A percentile compares a stretch with the other conserved stretches of the same genome.
These are phyloP conservation scores for Tetracentron sinense DNA, from an alignment of 164 flowering plant genomes.

Conservation along the genomic window DNA sequence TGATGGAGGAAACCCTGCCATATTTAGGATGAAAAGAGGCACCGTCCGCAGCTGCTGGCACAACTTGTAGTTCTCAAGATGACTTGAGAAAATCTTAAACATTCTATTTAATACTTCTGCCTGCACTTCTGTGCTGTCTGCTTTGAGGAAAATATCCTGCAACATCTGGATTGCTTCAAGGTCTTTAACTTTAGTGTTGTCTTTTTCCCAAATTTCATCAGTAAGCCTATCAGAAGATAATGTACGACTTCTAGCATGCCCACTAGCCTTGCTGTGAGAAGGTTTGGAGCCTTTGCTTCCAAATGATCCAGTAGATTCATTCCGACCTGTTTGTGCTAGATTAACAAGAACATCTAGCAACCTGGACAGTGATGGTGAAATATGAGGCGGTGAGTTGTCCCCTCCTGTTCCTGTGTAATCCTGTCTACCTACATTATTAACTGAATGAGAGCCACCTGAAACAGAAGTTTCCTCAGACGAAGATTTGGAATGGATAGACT, in stretches of 20 bases:
- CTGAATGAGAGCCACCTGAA: slow-evolving; percentile 33
- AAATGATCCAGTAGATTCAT: slow-evolving; percentile 35
- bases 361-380: slow-evolving; percentile 79
- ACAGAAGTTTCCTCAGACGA: slow-evolving; percentile 25
- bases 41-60: slow-evolving; percentile 91
- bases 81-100: slow-evolving; percentile 94
- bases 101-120: slow-evolving; percentile 92
- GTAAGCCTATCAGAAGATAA: slow-evolving; percentile 54
- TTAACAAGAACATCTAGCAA: slow-evolving; percentile 93
- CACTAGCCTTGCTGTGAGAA: slow-evolving; percentile 42
- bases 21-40: slow-evolving; percentile 91
- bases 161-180: slow-evolving; percentile 96
- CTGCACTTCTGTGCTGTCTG: slow-evolving; percentile 72
- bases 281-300: slow-evolving; percentile 47
- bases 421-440: slow-evolving; percentile 18
- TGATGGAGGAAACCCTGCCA: slow-evolving; percentile 81
- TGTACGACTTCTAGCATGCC: slow-evolving; percentile 54
- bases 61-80: slow-evolving; percentile 87
- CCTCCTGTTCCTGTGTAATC: slow-evolving; percentile 22
- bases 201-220: slow-evolving; percentile 82
- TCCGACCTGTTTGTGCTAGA: slow-evolving; percentile 83
- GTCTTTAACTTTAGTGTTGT: slow-evolving; percentile 71
- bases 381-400: slow-evolving; percentile 32
- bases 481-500: slow-evolving; percentile 24
- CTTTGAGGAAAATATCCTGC: slow-evolving; percentile 94